These are phyloP conservation scores for Wickerhamomyces subpelliculosus DNA, from an alignment of 805 yeast genomes.

Conservation along the genomic window DNA sequence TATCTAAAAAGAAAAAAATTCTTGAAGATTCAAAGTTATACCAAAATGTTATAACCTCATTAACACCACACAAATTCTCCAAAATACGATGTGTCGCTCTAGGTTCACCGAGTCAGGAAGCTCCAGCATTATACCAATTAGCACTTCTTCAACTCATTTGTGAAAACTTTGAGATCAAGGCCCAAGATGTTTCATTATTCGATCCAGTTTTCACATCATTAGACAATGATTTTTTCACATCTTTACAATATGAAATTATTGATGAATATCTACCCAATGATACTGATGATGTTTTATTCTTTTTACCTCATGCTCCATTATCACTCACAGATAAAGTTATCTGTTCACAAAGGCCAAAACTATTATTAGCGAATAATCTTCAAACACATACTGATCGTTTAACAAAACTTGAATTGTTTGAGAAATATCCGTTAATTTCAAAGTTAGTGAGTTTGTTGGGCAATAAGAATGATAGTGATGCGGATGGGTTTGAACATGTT, in stretches of 20 bases:
- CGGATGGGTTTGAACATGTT: constrained; percentile 13
- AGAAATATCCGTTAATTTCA: constrained; percentile 37
- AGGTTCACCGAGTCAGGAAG: constrained; percentile 56
- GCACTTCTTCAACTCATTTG: constrained; percentile 46
- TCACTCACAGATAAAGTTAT: constrained; percentile 39
- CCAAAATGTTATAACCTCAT: constrained; percentile 14
- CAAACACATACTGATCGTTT: constrained; percentile 48
- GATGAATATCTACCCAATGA: constrained; percentile 5
- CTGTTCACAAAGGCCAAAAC: constrained; percentile 25
- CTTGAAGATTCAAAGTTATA: constrained; percentile 24
- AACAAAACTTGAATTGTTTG: constrained; percentile 33
- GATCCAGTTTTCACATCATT: constrained; percentile 55
- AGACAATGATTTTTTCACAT: constrained; percentile 34
- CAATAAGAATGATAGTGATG: not conserved
- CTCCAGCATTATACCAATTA: constrained; percentile 59
- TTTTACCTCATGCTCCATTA: constrained; percentile 73
- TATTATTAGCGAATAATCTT: constrained; percentile 45
- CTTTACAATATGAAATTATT: constrained; percentile 15
- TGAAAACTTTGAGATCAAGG: constrained; percentile 15
- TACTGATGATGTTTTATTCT: constrained; percentile 34
- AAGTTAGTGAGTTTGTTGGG: constrained; percentile 24
- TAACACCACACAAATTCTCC: constrained; percentile 11
- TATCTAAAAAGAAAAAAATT: constrained; percentile 12
- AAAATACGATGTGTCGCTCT: constrained; percentile 62
- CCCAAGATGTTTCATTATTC: constrained; percentile 36